Evolutionary conservation across 139 green algal genomes (phyloP), one percentile per base, ranked within the genome.

Genomic region (Chlorella sp.): DNA sequence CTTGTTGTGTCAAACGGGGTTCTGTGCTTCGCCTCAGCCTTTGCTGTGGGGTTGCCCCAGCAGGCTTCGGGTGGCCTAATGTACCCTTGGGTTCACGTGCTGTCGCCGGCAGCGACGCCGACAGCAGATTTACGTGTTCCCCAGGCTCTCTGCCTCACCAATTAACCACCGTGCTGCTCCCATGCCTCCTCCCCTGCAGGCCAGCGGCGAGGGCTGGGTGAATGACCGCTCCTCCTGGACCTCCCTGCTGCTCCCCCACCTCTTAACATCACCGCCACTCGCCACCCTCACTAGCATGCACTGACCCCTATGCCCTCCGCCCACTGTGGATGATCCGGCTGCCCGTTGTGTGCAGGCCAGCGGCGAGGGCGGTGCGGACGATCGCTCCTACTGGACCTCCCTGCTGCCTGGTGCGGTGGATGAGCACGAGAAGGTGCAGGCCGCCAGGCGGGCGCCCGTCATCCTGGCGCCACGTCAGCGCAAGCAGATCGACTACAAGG

Each of bases 401-500:
- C 85, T 97, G 89, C 89, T 97, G 89, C 96, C 96, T 5, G 95
- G 96, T 12, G 64, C 64, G 64, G 75, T 77, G 32, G 88, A 94
- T 42, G 90, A 81, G 11, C 81, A 90, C 82, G 86, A 73, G 30
- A 37, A 61, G 28, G 68, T 24, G 39, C 30, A 60, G n/a, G 84
- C 69, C 1, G 80, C 53, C n/a, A 87, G 48, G 24, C n/a, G 42
- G 2, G 79, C 57, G 21, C 75, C 76, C 19, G 34, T 90, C 2
- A 73, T 92, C 5, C 84, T 95, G 60, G 91, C 91, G 28, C 94
- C 92, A 4, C 92, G 94, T 42, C 88, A 68, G 61, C 91, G 93
- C 79, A 93, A 90, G 61, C 16, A 87, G 48, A 83, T 97, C 21
- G 93, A 95, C 90, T 97, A 97, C 91, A 89, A 76, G 34, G 89